Evolutionary conservation across 2,329 filamentous ascomycete species (phyloP), one percentile per base, ranked within the genome.

Genomic region (Hymenoscyphus scutula): DNA sequence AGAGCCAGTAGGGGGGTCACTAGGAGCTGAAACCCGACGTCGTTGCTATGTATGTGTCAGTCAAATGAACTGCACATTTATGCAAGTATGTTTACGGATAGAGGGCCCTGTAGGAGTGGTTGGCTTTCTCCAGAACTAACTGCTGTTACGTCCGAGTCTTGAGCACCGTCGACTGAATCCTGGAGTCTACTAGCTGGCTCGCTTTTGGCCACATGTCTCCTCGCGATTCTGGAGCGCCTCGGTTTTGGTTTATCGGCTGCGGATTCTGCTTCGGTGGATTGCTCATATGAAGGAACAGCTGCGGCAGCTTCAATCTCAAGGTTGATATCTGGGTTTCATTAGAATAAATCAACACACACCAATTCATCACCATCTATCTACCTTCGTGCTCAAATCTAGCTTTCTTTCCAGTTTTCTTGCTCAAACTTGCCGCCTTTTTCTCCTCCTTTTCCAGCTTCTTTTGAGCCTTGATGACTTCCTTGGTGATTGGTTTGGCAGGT

Each of bases 11-110:
- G 67, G 68, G 5, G 68, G 69, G 53, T 74, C 70, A 68, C 67
- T 71, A 54, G 71, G 70, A 29, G 70, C 70, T 29, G 70, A 72
- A 15, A 72, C 70, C 2, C 71, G 69, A 58, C 70, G 70, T 37
- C 58, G 62, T 60, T 70, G 65, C 64, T 69, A 54, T 37, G 51
- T 30, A 8, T n/a, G 2, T 57, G 27, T 69, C 34, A 68, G 62
- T 55, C 58, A 58, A 65, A 37, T 23, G 25, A 37, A n/a, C 53
- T 53, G 23, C 19, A 61, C 55, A 27, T 17, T 17, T 56, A 30
- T 27, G 32, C 32, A 41, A 17, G 3, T 32, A 17, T 27, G 23
- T 61, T 56, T 62, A 68, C 67, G 45, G 53, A 38, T 58, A 61
- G 29, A 23, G 59, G 27, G 57, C 38, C 53, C 55, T 64, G 61